These are phyloP conservation scores for Dinochytrium kinnereticum DNA, from an alignment of 371 early-diverging fungal genomes.

Conservation along the genomic window DNA sequence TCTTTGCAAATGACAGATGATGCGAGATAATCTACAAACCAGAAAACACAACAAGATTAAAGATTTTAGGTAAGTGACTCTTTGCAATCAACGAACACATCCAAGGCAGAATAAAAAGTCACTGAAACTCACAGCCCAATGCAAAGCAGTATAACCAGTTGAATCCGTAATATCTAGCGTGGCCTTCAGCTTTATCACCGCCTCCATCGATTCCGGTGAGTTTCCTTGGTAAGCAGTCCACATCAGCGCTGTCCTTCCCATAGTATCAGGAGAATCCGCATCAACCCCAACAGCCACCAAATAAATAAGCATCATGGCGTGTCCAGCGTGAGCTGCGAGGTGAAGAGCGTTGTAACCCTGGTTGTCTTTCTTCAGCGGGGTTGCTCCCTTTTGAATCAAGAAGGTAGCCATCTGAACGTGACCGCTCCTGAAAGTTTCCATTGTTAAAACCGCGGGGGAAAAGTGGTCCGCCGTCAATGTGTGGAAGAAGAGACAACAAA, in stretches of 20 bases:
- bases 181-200: constrained; percentile 75
- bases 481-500: no score
- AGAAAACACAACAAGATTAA: neutral
- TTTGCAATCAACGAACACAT: no score
- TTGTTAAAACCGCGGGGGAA: neutral
- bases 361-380: constrained; percentile 73
- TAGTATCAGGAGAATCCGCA: constrained; percentile 74
- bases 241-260: constrained; percentile 89
- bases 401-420: constrained; percentile 74
- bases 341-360: constrained; percentile 93
- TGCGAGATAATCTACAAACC: constrained; percentile 48
- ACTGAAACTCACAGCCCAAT: constrained; percentile 68
- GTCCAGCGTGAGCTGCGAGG: constrained; percentile 87
- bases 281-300: constrained; percentile 71
- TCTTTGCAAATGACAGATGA: constrained; percentile 48
- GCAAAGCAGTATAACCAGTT: constrained; percentile 80
- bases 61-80: no score
- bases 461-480: neutral
- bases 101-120: neutral
- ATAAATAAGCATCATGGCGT: constrained; percentile 75
- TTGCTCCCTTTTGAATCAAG: constrained; percentile 78
- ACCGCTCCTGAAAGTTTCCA: constrained; percentile 48
- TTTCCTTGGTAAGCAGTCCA: constrained; percentile 94
- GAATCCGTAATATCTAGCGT: constrained; percentile 69
- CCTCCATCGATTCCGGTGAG: constrained; percentile 64